Evolutionary conservation across 2,329 filamentous ascomycete species (phyloP), one percentile per base, ranked within the genome.

Genomic region (Cadophora sp.): DNA sequence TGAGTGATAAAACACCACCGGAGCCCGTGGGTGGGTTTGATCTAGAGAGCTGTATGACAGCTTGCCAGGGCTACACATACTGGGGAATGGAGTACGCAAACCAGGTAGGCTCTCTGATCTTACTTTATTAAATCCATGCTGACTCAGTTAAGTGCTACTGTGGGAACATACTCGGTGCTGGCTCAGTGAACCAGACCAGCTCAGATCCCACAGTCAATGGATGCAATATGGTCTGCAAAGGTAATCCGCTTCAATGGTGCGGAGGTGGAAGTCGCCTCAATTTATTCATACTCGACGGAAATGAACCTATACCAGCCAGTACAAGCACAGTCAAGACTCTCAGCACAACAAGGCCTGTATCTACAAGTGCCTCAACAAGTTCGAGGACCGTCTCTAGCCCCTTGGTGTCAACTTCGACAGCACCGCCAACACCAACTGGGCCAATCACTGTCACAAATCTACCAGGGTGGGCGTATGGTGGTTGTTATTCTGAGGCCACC

Each of bases 41-140:
- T 6, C 68, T 78, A 6, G 72, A 67, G n/a, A 47, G 66, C 27
- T 74, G 73, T 30, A 69, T 60, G 4, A 61, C 69, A 18, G 66
- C 69, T 33, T 74, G 71, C 53, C 36, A 56, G 14, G 67, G 62
- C 1, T 74, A 68, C 41, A 69, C 48, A 27, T 73, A 71, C 51
- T 73, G 70, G 45, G 73, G 72, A 30, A 70, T 73, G 67, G 69
- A 74, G 41, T 74, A 83, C 67, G 76, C 79, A 30, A 68, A 74
- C 16, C 61, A 72, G 59, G 60, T 60, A 61, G 50, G 43, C 8
- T 24, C 20, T 14, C 9, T 33, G 18, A 4, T 2, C 27, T 22
- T 20, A 5, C 39, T 47, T 24, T 16, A 1, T 33, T 6, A 6
- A 30, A 1, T 18, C 2, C 16, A n/a, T 30, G 18, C 24, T 68